Percentiles rank a stretch among this genome's conserved stretches.
Evolutionary conservation across 371 early-diverging fungal species (phyloP).

Genomic region (Haplosporangium sp.): DNA sequence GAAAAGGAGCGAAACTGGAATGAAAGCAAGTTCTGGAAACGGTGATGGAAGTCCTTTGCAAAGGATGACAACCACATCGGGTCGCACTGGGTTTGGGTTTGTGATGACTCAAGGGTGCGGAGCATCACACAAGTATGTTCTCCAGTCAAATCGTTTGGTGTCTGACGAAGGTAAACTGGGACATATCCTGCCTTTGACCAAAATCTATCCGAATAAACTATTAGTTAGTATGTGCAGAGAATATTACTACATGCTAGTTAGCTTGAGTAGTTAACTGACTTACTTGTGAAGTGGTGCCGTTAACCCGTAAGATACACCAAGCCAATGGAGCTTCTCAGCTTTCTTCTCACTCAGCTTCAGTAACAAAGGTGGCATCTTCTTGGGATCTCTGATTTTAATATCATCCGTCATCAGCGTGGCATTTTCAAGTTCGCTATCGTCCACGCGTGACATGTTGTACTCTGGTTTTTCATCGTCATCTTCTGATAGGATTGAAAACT

Average conservation of each 20-base stretch:
- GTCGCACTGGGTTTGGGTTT: conserved; percentile 64
- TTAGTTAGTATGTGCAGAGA: background rate
- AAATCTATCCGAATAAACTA: conserved; percentile 64
- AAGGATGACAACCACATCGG: conserved; percentile 83
- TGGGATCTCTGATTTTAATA: conserved; percentile 87
- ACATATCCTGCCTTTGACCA: conserved; percentile 95
- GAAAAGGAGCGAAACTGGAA: conserved; percentile 92
- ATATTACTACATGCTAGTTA: background rate
- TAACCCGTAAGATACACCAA: conserved; percentile 98
- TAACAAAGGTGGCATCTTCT: conserved; percentile 91
- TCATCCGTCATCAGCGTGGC: conserved; percentile 81
- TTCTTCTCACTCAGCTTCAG: conserved; percentile 84
- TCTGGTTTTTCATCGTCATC: conserved; percentile 61
- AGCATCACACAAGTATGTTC: conserved; percentile 98
- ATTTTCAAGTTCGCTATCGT: conserved; percentile 71
- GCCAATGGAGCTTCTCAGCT: conserved; percentile 88
- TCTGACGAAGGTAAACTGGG: conserved; percentile 98
- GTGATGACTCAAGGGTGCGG: conserved; percentile 73
- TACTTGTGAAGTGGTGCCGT: conserved; percentile 87
- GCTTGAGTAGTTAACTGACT: conserved; percentile 1
- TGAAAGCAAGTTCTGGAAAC: conserved; percentile 88
- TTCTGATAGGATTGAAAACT: conserved; percentile 80
- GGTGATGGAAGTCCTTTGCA: conserved; percentile 87
- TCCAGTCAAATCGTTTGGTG: conserved; percentile 97
- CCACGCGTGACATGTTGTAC: conserved; percentile 61